Evolutionary conservation across 2,329 filamentous ascomycete species (phyloP).

Genomic region (Scedosporium aurantiacum): DNA sequence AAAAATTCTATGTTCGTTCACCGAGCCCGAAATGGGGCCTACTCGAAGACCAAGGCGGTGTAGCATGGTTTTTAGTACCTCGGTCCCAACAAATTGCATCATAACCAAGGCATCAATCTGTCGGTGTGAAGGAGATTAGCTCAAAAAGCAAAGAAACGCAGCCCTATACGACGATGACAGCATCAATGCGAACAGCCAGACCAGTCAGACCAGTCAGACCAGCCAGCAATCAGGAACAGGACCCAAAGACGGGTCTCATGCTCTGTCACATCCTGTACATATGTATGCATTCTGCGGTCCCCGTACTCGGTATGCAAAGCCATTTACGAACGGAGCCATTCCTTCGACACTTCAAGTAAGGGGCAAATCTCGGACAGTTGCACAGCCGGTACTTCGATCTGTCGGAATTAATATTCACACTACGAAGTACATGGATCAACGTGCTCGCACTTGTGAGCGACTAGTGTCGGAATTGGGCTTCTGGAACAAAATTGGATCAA

Average conservation of each 20-base stretch:
- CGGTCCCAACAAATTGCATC: neutral
- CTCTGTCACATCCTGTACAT: neutral
- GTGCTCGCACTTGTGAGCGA: too few species aligned
- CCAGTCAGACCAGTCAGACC: neutral
- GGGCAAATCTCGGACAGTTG: too few species aligned
- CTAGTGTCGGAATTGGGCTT: neutral
- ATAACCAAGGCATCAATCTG: neutral
- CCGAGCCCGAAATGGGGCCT: slow-evolving; percentile 2
- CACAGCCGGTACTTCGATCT: too few species aligned
- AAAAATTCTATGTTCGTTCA: neutral
- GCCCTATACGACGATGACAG: neutral
- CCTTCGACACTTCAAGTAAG: too few species aligned
- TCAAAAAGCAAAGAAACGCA: neutral
- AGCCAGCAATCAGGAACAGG: neutral
- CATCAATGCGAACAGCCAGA: too few species aligned
- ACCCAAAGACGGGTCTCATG: neutral
- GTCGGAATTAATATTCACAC: too few species aligned
- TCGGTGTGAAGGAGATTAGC: neutral
- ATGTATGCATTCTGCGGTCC: neutral
- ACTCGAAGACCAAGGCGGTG: neutral
- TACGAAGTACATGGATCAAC: too few species aligned
- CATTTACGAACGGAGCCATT: too few species aligned
- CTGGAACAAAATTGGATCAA: neutral
- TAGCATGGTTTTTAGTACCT: neutral
- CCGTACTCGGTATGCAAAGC: too few species aligned